Evolutionary conservation across 1,284 basidiomycete species (phyloP), one percentile per base, ranked within the genome.

Genomic region (Papiliotrema terrestris): DNA sequence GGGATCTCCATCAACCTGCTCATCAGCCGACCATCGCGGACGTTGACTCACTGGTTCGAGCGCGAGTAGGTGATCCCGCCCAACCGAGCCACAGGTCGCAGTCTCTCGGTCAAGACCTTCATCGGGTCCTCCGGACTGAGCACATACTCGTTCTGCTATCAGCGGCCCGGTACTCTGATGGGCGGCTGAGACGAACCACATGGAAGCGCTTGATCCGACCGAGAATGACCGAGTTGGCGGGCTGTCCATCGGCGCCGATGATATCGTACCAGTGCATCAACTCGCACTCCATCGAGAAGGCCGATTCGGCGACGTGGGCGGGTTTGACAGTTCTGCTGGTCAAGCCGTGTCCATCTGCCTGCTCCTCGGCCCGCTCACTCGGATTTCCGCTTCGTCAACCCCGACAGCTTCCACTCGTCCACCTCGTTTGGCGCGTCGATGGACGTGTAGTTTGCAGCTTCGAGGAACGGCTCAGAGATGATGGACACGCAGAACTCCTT

Each of bases 401-500:
- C 89, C 55, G 84, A 83, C 49, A 90, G 74, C 25, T 80, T 74
- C 87, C 87, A 91, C 72, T 91, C 87, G 66, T 85, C 81, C 2
- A 84, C 78, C 9, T 82, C 79, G 6, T 79, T 77, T 9, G 88
- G 87, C 8, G 85, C 79, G 60, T 89, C 84, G 41, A 87, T 80
- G 8, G 84, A 80, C 8, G 84, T 83, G 55, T 81, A 80, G 70
- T 90, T 90, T 5, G 85, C 83, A 2, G 87, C 85, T 68, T 88
- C 85, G 43, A 85, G 76, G 67, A 88, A 87, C 0, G 84, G 77
- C 69, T 89, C 87, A 58, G 84, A 86, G 65, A 91, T 85, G 59
- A 91, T 85, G 65, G 84, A 87, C 44, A 87, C 83, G 8, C 84
- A 85, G 70, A 91, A 91, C 67, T 86, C 80, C 61, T 84, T 84